Evolutionary conservation across 257 asterid genomes (phyloP).

Genomic region (Solanum neorickii): DNA sequence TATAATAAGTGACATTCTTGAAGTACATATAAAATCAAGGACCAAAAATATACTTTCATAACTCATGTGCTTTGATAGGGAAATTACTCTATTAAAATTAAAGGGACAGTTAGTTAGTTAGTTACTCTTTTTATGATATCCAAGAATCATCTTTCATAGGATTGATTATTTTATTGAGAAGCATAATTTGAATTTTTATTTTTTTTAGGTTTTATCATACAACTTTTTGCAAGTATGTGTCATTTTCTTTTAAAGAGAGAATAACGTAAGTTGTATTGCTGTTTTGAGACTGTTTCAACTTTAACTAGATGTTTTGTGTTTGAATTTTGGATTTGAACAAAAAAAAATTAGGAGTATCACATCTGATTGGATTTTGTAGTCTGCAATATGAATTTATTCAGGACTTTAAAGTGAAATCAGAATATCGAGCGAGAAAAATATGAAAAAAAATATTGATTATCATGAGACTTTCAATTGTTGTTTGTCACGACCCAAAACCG

Average conservation of each 20-base stretch:
- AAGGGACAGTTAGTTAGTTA: not conserved
- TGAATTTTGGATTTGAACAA: no score
- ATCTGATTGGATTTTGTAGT: not conserved
- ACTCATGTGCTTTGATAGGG: not conserved
- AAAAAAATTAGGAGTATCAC: not conserved
- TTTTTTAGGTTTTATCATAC: not conserved
- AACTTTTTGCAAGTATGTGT: not conserved
- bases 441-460: not conserved
- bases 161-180: not conserved
- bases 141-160: not conserved
- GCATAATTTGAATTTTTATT: not conserved
- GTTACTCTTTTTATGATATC: not conserved
- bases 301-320: no score
- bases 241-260: not conserved
- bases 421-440: no score
- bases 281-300: accelerated
- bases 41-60: not conserved
- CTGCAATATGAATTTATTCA: no score
- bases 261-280: not conserved
- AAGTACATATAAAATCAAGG: not conserved
- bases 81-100: not conserved
- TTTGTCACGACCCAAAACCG: no score
- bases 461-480: not conserved
- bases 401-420: no score
- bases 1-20: not conserved